Evolutionary conservation across 768 basidiomycete species (phyloP).

Genomic region (Epithele typhae): DNA sequence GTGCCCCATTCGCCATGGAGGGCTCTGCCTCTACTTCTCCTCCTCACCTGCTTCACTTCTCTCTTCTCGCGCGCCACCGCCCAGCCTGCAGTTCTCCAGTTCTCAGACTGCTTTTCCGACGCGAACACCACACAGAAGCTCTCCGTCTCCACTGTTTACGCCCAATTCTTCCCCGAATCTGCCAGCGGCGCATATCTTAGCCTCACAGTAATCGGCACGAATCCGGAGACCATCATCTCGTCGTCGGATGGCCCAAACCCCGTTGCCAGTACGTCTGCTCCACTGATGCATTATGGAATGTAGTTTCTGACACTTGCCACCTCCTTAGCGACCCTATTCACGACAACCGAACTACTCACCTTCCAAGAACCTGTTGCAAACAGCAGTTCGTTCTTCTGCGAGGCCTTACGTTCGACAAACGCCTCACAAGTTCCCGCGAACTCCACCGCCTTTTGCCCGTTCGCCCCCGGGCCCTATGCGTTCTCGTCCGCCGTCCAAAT

Average conservation of each 20-base stretch:
- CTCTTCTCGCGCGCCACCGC: constrained; percentile 18
- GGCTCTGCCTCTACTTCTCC: constrained; percentile 11
- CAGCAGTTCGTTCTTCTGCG: constrained; percentile 74
- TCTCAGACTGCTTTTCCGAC: constrained; percentile 65
- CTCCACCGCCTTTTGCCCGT: constrained; percentile 61
- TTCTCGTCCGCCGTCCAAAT: constrained; percentile 74
- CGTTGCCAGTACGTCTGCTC: constrained; percentile 41
- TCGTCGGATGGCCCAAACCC: constrained; percentile 50
- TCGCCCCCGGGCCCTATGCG: constrained; percentile 74
- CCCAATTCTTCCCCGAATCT: constrained; percentile 50
- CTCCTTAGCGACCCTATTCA: constrained; percentile 75
- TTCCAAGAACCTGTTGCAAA: constrained; percentile 67
- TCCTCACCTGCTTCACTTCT: constrained; percentile 14
- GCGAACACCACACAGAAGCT: constrained; percentile 50
- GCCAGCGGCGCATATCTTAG: constrained; percentile 46
- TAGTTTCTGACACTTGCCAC: background rate
- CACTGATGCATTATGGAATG: too few species aligned
- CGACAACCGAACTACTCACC: constrained; percentile 75
- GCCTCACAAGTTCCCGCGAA: constrained; percentile 29
- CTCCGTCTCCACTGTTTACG: constrained; percentile 66
- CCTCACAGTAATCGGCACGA: constrained; percentile 67
- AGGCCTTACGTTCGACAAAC: constrained; percentile 72
- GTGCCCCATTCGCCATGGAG: constrained; percentile 12
- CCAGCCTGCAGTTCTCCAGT: constrained; percentile 59
- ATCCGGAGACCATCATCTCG: constrained; percentile 55